These are phyloP conservation scores for Leccinum broughii DNA, from an alignment of 768 basidiomycete species.

Conservation along the genomic window DNA sequence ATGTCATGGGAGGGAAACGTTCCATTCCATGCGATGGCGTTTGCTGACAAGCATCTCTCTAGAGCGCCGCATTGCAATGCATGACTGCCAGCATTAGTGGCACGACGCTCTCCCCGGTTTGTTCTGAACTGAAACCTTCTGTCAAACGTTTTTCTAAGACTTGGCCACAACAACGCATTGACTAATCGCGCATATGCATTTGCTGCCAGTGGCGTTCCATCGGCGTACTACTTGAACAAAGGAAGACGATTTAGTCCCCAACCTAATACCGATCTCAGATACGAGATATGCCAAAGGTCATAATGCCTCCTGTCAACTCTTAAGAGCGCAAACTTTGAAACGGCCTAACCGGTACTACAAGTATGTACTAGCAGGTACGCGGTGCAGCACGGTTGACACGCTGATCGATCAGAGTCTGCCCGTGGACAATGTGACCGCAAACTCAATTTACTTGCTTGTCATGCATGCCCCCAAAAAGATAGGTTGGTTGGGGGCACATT, in stretches of 20 bases:
- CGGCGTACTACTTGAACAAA: background rate
- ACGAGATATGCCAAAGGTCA: constrained; percentile 4
- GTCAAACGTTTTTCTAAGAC: background rate
- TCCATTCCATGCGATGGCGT: constrained; percentile 1
- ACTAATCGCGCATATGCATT: background rate
- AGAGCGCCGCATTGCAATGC: background rate
- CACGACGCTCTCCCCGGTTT: background rate
- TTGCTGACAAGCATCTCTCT: background rate
- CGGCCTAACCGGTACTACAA: background rate
- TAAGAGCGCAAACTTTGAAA: background rate
- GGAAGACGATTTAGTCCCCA: background rate
- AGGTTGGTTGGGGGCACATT: background rate
- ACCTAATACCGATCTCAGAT: background rate
- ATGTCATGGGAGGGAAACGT: background rate
- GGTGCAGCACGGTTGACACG: background rate
- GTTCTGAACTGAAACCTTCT: background rate
- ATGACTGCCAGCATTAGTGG: background rate
- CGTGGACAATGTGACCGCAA: background rate
- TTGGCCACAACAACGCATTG: background rate
- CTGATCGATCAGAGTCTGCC: constrained; percentile 3
- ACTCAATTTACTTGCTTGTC: background rate
- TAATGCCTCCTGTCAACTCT: background rate
- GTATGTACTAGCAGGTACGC: background rate
- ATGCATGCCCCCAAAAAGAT: constrained; percentile 2
- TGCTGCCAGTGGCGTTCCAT: background rate